Evolutionary conservation across 352 stramenopile species (phyloP), one percentile per base, ranked within the genome.

Genomic region (Peronospora belbahrii): DNA sequence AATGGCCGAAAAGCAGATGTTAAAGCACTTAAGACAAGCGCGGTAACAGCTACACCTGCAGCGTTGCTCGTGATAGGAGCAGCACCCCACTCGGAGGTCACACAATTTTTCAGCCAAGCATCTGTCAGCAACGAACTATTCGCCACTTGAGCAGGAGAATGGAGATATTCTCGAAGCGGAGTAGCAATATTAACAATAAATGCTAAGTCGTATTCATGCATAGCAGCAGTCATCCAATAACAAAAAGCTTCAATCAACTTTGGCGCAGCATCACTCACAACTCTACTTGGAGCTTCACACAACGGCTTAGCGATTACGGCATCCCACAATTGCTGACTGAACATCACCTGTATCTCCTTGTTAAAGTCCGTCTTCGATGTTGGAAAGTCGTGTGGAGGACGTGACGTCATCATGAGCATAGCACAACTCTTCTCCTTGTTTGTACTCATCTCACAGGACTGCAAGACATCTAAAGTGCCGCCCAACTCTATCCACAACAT

Each of bases 161-260:
- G 38, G 25, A 74, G n/a, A 28, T 70, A 30, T 11, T 35, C 38
- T 37, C 40, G 36, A 28, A 74, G 33, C 1, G 45, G 22, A 17
- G 39, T 24, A n/a, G 54, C 60, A 19, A 67, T 44, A 32, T 65
- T 71, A 0, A 37, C 47, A 15, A 74, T 49, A 41, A 70, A 77
- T 8, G 18, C 54, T 3, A 60, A 9, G 47, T 74, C 60, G 44
- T 64, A 74, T 3, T 52, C 57, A 24, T 28, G 40, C 56, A 77
- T 77, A 3, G 56, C 63, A 18, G 13, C 23, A 2, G 24, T 13
- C 51, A 65, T 59, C 67, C 60, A 74, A 7, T 64, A 41, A 7
- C 54, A 19, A 42, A 54, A 74, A 35, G 55, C 33, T 10, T 56
- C 43, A 10, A 65, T n/a, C 30, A 70, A 48, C 13, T 13, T 25